Base-by-base conservation (phyloP, 2,329 filamentous ascomycete species). In the Akanthomyces lecanii region DNA sequence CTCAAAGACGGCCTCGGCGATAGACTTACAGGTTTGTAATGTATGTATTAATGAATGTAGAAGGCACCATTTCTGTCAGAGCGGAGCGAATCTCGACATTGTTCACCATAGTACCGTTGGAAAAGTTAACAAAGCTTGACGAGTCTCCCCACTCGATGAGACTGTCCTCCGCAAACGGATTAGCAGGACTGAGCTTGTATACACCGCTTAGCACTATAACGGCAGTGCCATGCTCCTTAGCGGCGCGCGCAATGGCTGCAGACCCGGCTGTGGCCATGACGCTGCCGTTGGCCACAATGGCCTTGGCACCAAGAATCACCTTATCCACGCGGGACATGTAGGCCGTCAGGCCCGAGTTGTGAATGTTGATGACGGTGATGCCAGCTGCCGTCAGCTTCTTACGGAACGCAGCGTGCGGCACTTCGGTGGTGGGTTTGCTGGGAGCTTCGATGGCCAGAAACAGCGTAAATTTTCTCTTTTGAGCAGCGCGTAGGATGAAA, bases 241-340 rank as follows among this genome's bases (percentile, higher is more conserved):
- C 95, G 8, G 93, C 92, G 65, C 89, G 88, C 5, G 93, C 92
- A 67, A 98, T 90, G 47, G 90, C 86, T 23, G 86, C 87, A 11
- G 91, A 90, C n/a, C 95, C 95, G 5, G 90, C 87, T 47, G 92
- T 89, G 21, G 92, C 90, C 33, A 98, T 83, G 30, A 97, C 85
- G 7, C 90, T 90, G 58, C 95, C 95, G 70, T 96, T 95, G 56
- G 91, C 91, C 52, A 96, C 86, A 33, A 99, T 91, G 4, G 90
- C 89, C 71, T 93, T 89, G 6, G 94, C 94, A 14, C 90, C 89
- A 7, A 99, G 81, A 55, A 99, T 90, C 65, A 99, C 94, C 78
- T 97, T 97, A 81, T 94, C 96, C 69, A 97, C 91, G 65, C 90
- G 87, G 10, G 93, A 90, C 91, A 99, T 98, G 70, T 98, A 90